Base-by-base conservation (phyloP, 345 rosid species). In the Excoecaria agallocha region DNA sequence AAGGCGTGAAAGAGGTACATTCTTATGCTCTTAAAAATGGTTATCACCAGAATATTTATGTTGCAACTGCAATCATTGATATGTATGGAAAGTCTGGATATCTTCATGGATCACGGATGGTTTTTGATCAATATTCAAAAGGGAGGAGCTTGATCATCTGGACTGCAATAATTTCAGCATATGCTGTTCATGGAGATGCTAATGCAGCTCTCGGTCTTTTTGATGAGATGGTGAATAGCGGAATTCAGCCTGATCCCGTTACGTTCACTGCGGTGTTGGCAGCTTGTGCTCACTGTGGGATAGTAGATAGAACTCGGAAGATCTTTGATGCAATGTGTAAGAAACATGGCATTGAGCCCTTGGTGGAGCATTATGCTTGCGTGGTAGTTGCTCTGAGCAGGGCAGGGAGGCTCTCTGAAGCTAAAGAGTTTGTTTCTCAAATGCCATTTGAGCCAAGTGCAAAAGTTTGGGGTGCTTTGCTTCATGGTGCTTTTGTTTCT, bases 381-480 rank as follows among this genome's bases (percentile, higher is more conserved):
- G 76, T 89, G 88, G 94, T 87, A 7, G 89, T 87, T 71, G 94
- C 76, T 80, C 86, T 92, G 50, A 87, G 93, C 91, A 85, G 90
- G 56, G 93, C 90, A 22, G 89, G 87, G 39, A 92, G 85, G 75
- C 89, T 92, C 49, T 83, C 87, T 12, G 93, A 89, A 76, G 97
- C 98, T 48, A 72, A 76, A 72, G 90, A 94, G 49, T 88, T 90
- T 80, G 83, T 92, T 68, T 74, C 78, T 51, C 80, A 73, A 75
- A 92, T 92, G 93, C 93, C 94, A 46, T 71, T 87, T 12, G 83
- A 87, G 73, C 96, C 94, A 70, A 87, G 71, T 69, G 90, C 92
- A 49, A 85, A 90, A 82, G 89, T 90, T 71, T 92, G 96, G 96
- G 97, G 98, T 64, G 91, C 94, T 61, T 82, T 94, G 87, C 88